Evolutionary conservation across 306 rosid genomes (phyloP), one percentile per base, ranked within the genome.

Genomic region (Betula pendula): DNA sequence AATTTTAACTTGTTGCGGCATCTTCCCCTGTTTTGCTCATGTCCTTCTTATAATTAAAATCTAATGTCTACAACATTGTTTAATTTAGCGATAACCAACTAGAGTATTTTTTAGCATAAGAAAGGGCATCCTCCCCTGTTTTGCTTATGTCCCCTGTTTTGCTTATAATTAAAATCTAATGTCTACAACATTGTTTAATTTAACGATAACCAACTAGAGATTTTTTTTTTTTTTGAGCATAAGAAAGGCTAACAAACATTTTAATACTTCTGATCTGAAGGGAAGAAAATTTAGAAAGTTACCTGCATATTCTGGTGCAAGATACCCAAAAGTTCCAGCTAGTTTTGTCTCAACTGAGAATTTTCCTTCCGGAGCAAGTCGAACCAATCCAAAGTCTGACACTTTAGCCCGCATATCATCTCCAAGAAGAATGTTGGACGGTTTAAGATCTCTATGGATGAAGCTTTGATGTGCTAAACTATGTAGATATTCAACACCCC

Each of bases 221-320:
- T n/a, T n/a, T n/a, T n/a, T n/a, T n/a, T n/a, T 35, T 38, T 65
- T 65, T 38, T 43, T 33, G 25, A 17, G 24, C 42, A 45, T 22
- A 13, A 29, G 11, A 43, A 69, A 24, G 38, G 5, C 11, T 4
- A 29, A 0, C 25, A 15, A 44, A 20, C 19, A 43, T 1, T 13
- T 42, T 40, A 42, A 19, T 6, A 45, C 55, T 15, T 20, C 13
- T 0, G 15, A 45, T 70, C 33, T 44, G 3, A 24, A 38, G 22
- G 14, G 50, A 76, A 42, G 20, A 35, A 2, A 14, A 60, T 25
- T 47, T 14, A 43, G 71, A 66, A 62, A 6, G 2, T 5, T 80
- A 92, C 99, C 92, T 68, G 97, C 99, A 78, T 95, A 95, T 56
- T 95, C 99, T 8, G 99, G 99, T 40, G 97, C 97, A 72, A 95